phyloP scores from a whole-genome alignment of 148 eudicot species.

The Tetragonia tetragonoides region DNA sequence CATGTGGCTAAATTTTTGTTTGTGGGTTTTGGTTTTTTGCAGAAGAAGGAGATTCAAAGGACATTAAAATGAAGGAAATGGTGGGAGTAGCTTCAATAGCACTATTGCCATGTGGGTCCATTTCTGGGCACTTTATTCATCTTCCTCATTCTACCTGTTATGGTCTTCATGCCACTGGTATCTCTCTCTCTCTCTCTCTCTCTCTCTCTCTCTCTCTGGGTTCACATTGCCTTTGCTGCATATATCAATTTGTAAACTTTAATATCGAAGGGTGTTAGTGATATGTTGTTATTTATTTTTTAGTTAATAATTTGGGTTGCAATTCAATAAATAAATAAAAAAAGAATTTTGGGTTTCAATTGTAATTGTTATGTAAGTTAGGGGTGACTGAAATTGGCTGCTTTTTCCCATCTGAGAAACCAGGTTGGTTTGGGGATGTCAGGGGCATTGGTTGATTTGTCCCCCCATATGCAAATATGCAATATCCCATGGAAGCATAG shows the following conservation, averaged over 20 bases:
- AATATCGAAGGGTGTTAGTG: no score
- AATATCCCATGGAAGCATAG: no score
- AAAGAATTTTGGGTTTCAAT: no score
- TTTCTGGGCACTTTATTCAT: slow-evolving; percentile 93
- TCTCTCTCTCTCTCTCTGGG: slow-evolving; percentile 1
- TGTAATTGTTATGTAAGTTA: no score
- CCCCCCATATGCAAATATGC: no score
- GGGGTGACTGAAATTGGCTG: no score
- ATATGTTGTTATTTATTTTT: no score
- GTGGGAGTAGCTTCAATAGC: slow-evolving; percentile 95
- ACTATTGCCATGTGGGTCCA: slow-evolving; percentile 68
- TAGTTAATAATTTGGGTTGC: no score
- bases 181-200: slow-evolving; percentile 8
- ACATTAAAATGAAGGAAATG: slow-evolving; percentile 38
- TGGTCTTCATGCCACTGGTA: slow-evolving; percentile 92
- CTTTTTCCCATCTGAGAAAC: no score
- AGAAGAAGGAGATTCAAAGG: slow-evolving; percentile 20
- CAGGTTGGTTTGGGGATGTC: background rate
- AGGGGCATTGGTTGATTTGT: no score
- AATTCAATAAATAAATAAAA: no score
- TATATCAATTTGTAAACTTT: background rate
- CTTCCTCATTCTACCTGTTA: slow-evolving; percentile 83
- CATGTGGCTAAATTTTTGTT: background rate
- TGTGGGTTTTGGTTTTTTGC: background rate
- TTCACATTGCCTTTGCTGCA: no score